Percentiles rank a stretch among this genome's conserved stretches.
phyloP scores from a whole-genome alignment of 2,329 filamentous ascomycete genomes.

The Teratosphaeriaceae sp. region DNA sequence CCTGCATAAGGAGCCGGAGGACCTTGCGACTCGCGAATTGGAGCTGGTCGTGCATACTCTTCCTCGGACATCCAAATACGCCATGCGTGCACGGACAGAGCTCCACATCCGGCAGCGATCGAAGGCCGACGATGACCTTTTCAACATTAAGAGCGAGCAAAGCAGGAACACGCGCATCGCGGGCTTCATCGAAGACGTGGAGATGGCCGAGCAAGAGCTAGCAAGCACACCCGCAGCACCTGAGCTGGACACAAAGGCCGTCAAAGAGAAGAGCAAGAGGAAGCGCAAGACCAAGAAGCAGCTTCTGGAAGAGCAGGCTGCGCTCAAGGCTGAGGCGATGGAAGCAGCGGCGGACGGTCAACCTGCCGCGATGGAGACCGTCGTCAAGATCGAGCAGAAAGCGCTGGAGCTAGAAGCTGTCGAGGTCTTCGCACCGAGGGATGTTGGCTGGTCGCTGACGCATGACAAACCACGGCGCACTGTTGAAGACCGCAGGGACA shows the following conservation, averaged over 20 bases:
- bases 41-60: slow-evolving; percentile 51
- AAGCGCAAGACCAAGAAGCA: slow-evolving; percentile 74
- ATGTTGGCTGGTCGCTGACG: slow-evolving; percentile 57
- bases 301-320: slow-evolving; percentile 60
- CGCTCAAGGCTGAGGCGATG: slow-evolving; percentile 41
- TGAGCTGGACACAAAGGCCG: slow-evolving; percentile 26
- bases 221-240: slow-evolving; percentile 17
- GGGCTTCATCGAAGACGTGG: slow-evolving; percentile 21
- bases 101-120: slow-evolving; percentile 69
- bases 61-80: slow-evolving; percentile 56
- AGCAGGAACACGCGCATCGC: slow-evolving; percentile 40
- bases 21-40: slow-evolving; percentile 57
- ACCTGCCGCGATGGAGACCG: slow-evolving; percentile 27
- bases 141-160: slow-evolving; percentile 52
- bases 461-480: slow-evolving; percentile 54
- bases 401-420: slow-evolving; percentile 41
- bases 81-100: slow-evolving; percentile 65
- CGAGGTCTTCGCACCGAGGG: slow-evolving; percentile 37
- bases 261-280: slow-evolving; percentile 45
- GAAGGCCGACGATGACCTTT: slow-evolving; percentile 78
- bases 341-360: slow-evolving; percentile 23
- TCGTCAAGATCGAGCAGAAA: slow-evolving; percentile 31
- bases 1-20: slow-evolving; percentile 58
- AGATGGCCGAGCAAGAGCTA: slow-evolving; percentile 17
- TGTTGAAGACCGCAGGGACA: slow-evolving; percentile 57